Percentiles rank a stretch among this genome's conserved stretches.
Evolutionary conservation across 257 asterid species (phyloP).

Genomic region (Ophiorrhiza pumila): DNA sequence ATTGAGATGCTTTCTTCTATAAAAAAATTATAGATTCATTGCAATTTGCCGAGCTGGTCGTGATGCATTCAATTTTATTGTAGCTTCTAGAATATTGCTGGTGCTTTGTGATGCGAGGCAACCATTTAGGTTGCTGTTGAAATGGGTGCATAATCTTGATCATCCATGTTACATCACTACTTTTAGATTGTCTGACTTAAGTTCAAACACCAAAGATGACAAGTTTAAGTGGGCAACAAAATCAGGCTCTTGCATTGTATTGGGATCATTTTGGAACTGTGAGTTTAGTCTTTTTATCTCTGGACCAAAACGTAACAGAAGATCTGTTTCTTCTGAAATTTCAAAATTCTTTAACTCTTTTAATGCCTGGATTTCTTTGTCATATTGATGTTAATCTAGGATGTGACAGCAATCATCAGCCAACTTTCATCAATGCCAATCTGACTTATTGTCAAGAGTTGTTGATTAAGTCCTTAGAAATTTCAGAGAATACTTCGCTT

Average conservation of each 20-base stretch:
- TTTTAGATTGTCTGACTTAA: slow-evolving; percentile 53
- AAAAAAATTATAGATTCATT: slow-evolving; percentile 48
- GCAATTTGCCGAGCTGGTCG: slow-evolving; percentile 51
- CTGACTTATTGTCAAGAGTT: too few species aligned
- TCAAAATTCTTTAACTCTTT: slow-evolving; percentile 40
- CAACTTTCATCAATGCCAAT: too few species aligned
- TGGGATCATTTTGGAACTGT: slow-evolving; percentile 83
- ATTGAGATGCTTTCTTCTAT: slow-evolving; percentile 40
- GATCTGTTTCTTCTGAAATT: slow-evolving; percentile 29
- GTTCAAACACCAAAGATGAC: slow-evolving; percentile 40
- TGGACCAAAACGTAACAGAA: slow-evolving; percentile 44
- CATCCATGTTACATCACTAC: slow-evolving; percentile 53
- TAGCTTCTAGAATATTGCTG: slow-evolving; percentile 44
- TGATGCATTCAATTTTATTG: slow-evolving; percentile 48
- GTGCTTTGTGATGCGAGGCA: slow-evolving; percentile 69
- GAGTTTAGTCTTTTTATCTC: slow-evolving; percentile 62
- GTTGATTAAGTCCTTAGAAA: too few species aligned
- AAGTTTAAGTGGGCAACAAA: slow-evolving; percentile 53
- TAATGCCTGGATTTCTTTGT: slow-evolving; percentile 81
- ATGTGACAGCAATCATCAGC: too few species aligned
- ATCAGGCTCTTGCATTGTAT: slow-evolving; percentile 66
- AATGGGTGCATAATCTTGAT: slow-evolving; percentile 57
- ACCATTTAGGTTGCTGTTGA: slow-evolving; percentile 51
- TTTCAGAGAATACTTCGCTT: too few species aligned
- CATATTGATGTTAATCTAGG: too few species aligned